Base-by-base conservation (phyloP, 345 rosid genomes). In the Durio zibethinus region DNA sequence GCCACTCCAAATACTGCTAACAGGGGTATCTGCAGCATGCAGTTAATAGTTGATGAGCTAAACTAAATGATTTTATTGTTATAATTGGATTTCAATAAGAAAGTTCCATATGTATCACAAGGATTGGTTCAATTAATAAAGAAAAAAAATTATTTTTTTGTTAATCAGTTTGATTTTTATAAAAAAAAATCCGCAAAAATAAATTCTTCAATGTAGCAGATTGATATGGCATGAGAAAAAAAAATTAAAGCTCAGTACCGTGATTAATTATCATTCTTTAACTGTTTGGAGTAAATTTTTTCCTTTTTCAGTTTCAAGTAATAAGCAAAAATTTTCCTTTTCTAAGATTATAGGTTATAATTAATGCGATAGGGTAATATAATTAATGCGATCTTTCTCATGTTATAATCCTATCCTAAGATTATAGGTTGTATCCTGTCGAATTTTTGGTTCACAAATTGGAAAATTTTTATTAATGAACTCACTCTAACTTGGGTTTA, bases 371-470 rank as follows among this genome's bases (percentile, higher is more conserved):
- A 29, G 21, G 21, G 23, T 50, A 73, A 38, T 36, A 54, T 54
- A 38, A 12, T 31, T 53, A 54, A 54, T 54, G 47, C 33, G 11
- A 73, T 4, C 11, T 9, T 53, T 56, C 29, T 52, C 47, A 7
- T 72, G 47, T 35, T 35, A 35, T 20, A 40, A 33, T 21, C 31
- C 63, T 45, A 70, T 29, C n/a, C 33, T 54, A 72, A 72, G 48
- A 72, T 54, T 10, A 72, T 72, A 72, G 48, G 54, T 69, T 69
- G 61, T 36, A 73, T 56, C 35, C 15, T 35, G 71, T 75, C 36
- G 16, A 68, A 60, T 20, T 83, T 53, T 36, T 56, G 25, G 3
- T 16, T 56, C 42, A 66, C 10, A 47, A 74, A 79, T 25, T 20
- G 29, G 70, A 62, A 80, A 80, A 21, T 29, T 60, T 50, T 45